Evolutionary conservation across 2,329 filamentous ascomycete genomes (phyloP).

Genomic region (Chaetoscypha palmicola): DNA sequence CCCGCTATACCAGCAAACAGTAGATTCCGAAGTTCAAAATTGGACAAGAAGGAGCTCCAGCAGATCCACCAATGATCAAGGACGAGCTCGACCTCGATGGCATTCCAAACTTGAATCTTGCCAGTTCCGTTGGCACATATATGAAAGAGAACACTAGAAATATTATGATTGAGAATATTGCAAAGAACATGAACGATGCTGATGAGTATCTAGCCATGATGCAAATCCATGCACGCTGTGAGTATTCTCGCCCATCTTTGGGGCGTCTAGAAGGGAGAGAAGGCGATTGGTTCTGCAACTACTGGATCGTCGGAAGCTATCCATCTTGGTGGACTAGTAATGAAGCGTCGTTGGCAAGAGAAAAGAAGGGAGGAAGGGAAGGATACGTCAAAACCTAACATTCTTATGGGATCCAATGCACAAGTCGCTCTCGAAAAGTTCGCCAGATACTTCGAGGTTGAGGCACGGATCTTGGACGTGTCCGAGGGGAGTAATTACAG

Average conservation of each 20-base stretch:
- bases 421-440: conserved; percentile 70
- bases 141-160: conserved; percentile 60
- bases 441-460: conserved; percentile 67
- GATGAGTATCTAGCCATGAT: conserved; percentile 56
- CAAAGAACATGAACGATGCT: conserved; percentile 63
- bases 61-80: conserved; percentile 55
- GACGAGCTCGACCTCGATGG: conserved; percentile 60
- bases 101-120: conserved; percentile 60
- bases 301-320: conserved; percentile 67
- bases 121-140: conserved; percentile 53
- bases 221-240: conserved; percentile 60
- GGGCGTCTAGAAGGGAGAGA: conserved; percentile 54
- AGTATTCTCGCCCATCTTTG: conserved; percentile 62
- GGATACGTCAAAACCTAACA: conserved; percentile 58
- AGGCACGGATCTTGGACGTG: conserved; percentile 57
- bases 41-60: conserved; percentile 48
- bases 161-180: conserved; percentile 60
- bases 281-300: conserved; percentile 61
- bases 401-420: conserved; percentile 67
- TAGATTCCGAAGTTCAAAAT: conserved; percentile 55
- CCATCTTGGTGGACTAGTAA: conserved; percentile 62
- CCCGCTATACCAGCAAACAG: conserved; percentile 45
- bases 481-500: conserved; percentile 52
- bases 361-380: conserved; percentile 53
- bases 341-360: conserved; percentile 71